A percentile compares a stretch with the other conserved stretches of the same genome.
Conservation (phyloP, 75 land plant species). For the Ceratopteris richardii region DNA sequence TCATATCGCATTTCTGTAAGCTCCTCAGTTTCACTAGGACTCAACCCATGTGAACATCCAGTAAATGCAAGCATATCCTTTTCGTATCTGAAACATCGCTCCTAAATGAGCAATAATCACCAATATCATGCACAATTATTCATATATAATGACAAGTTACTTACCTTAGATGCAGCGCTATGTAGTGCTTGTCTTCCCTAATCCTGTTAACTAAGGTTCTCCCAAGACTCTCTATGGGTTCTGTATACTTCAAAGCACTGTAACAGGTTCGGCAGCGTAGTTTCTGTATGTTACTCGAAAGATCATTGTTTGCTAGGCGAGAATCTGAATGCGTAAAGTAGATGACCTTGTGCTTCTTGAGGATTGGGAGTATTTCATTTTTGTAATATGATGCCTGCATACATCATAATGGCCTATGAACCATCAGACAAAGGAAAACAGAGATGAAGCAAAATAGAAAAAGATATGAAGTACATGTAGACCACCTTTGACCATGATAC, state of each 20-base stretch:
- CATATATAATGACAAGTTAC: background rate
- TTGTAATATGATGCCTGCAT: conserved; percentile 55
- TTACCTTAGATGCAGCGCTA: conserved; percentile 14
- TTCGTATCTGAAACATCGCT: conserved; percentile 48
- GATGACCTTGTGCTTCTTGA: conserved; percentile 60
- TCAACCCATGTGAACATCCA: conserved; percentile 79
- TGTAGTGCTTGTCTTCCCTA: conserved; percentile 19
- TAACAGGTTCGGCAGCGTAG: conserved; percentile 73
- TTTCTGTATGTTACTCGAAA: conserved; percentile 41
- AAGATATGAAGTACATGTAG: background rate
- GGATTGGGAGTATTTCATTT: conserved; percentile 20
- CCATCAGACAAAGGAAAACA: background rate
- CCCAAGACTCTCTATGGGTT: conserved; percentile 45
- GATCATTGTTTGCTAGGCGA: conserved; percentile 64
- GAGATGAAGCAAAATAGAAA: background rate
- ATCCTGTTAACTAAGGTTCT: conserved; percentile 39
- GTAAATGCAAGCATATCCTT: conserved; percentile 99
- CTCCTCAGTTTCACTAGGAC: conserved; percentile 62
- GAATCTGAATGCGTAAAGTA: conserved; percentile 62
- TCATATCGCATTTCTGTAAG: conserved; percentile 70
- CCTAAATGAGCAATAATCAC: background rate
- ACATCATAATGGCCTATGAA: background rate
- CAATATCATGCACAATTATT: background rate
- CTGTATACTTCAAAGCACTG: conserved; percentile 41
- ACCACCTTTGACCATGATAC: conserved; percentile 94